These are phyloP conservation scores for Pichia cabralensis DNA, from an alignment of 805 yeast species.

Conservation along the genomic window DNA sequence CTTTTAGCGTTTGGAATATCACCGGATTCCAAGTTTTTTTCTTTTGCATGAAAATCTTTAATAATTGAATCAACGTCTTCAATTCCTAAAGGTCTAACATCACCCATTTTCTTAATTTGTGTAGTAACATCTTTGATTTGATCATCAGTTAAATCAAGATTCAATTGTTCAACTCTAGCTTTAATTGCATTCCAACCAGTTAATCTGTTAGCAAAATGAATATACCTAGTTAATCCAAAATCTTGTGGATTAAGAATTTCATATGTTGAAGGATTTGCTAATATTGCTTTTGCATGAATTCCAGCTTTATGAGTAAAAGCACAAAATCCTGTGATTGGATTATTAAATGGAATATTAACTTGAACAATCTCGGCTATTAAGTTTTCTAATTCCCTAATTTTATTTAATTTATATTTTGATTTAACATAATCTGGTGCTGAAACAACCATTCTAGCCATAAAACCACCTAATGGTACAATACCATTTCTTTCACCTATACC, in stretches of 20 bases:
- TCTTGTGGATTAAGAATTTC: constrained; percentile 50
- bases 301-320: constrained; percentile 59
- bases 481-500: constrained; percentile 61
- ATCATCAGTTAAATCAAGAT: constrained; percentile 44
- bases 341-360: constrained; percentile 51
- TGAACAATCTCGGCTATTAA: constrained; percentile 50
- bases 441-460: constrained; percentile 55
- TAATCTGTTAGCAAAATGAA: constrained; percentile 50
- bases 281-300: constrained; percentile 52
- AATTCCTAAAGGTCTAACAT: constrained; percentile 47
- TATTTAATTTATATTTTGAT: constrained; percentile 45
- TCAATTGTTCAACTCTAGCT: constrained; percentile 50
- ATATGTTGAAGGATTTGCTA: constrained; percentile 55
- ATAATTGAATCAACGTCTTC: constrained; percentile 55
- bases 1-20: constrained; percentile 11
- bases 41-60: constrained; percentile 38
- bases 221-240: constrained; percentile 52
- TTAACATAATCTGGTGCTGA: constrained; percentile 50
- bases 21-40: background rate
- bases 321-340: constrained; percentile 56
- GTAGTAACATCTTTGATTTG: constrained; percentile 47
- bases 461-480: constrained; percentile 51
- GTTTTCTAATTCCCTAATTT: constrained; percentile 48
- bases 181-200: constrained; percentile 59
- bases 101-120: constrained; percentile 49